Conservation (phyloP, 1,284 basidiomycete genomes). For the Heterobasidion irregulare region DNA sequence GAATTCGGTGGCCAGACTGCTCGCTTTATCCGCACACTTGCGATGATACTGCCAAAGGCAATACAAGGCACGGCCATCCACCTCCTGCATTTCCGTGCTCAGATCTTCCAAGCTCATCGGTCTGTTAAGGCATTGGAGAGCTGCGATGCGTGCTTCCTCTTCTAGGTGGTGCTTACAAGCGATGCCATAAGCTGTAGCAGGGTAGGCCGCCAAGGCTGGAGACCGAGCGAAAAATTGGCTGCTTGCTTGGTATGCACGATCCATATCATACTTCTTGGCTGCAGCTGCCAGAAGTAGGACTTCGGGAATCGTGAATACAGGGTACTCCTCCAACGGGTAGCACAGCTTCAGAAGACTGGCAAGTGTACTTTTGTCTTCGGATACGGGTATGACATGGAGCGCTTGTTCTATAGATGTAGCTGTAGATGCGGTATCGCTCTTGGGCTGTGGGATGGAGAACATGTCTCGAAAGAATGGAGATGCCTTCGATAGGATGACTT, state of each 20-base stretch:
- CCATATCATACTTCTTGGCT: constrained; percentile 9
- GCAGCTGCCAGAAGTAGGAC: not conserved
- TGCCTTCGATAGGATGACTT: constrained; percentile 23
- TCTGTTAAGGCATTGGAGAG: not conserved
- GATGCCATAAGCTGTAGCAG: constrained; percentile 3
- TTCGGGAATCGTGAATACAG: not conserved
- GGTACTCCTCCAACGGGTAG: constrained; percentile 3
- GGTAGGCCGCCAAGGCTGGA: not conserved
- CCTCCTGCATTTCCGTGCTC: not conserved
- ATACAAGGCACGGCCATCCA: not conserved
- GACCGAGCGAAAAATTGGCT: not conserved
- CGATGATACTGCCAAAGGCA: not conserved
- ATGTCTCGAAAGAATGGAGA: constrained; percentile 28
- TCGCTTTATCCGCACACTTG: not conserved
- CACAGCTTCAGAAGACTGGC: constrained; percentile 6
- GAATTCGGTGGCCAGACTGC: not conserved
- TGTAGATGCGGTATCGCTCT: not conserved
- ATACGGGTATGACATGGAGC: constrained; percentile 1
- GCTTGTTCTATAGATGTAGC: too few species aligned
- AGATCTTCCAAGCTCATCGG: not conserved
- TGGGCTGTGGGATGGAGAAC: constrained; percentile 14
- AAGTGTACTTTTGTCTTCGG: constrained; percentile 3
- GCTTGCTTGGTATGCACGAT: not conserved
- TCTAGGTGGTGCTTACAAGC: constrained; percentile 3
- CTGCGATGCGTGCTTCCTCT: constrained; percentile 2